Conservation (phyloP, 2,329 filamentous ascomycete species). For the Chaetomiaceae sp. region DNA sequence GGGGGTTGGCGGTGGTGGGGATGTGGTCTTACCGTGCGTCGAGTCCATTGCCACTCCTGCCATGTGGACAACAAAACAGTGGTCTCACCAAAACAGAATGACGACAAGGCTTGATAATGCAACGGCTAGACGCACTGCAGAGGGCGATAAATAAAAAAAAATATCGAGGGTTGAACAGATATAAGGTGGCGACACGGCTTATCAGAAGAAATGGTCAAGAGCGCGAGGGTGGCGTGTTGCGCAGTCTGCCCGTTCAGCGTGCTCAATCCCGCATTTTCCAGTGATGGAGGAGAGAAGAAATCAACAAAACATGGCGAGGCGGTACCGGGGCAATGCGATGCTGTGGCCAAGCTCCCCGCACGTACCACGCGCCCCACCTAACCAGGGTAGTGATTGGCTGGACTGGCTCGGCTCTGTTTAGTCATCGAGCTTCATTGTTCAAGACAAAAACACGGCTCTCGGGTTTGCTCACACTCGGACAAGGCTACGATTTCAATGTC, state of each 20-base stretch:
- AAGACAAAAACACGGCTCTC: neutral
- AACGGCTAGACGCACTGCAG: neutral
- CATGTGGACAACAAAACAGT: slow-evolving; percentile 16
- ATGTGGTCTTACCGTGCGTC: slow-evolving; percentile 28
- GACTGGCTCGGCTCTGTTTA: slow-evolving; percentile 14
- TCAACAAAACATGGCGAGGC: slow-evolving; percentile 27
- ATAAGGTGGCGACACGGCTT: slow-evolving; percentile 1
- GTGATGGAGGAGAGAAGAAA: slow-evolving; percentile 25
- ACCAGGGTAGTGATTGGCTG: slow-evolving; percentile 11
- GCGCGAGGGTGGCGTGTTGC: slow-evolving; percentile 10
- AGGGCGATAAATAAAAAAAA: slow-evolving; percentile 13
- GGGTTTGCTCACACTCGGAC: neutral
- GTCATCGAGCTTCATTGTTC: slow-evolving; percentile 6
- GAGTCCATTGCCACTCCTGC: slow-evolving; percentile 26
- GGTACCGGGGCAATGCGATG: slow-evolving; percentile 27
- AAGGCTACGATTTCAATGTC: too few relatives aligned
- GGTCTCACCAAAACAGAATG: slow-evolving; percentile 21
- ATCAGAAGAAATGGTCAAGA: slow-evolving; percentile 11
- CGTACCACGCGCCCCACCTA: slow-evolving; percentile 19
- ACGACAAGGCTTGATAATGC: slow-evolving; percentile 12
- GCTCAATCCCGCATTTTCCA: slow-evolving; percentile 24
- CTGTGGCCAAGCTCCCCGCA: slow-evolving; percentile 20
- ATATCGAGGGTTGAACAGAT: slow-evolving; percentile 5
- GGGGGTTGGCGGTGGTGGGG: slow-evolving; percentile 8
- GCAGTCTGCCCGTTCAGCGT: slow-evolving; percentile 13